A percentile compares a stretch with the other conserved stretches of the same genome.
phyloP scores from a whole-genome alignment of 2,329 filamentous ascomycete genomes.

The Fusarium camptoceras region DNA sequence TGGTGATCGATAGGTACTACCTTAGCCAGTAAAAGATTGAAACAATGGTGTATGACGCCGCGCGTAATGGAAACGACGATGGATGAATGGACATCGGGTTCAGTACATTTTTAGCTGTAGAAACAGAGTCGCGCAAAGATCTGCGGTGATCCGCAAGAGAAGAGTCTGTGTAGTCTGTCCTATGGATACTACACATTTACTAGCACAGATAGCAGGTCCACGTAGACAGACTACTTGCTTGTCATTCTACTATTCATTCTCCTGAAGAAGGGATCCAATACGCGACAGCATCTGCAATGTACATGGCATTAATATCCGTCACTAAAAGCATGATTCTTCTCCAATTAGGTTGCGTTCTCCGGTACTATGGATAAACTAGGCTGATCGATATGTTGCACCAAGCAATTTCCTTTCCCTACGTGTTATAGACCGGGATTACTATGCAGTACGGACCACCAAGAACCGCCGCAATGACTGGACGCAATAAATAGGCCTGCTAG shows the following conservation, averaged over 20 bases:
- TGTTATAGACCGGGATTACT: slow-evolving; percentile 38
- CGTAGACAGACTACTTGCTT: not conserved
- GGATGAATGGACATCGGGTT: not conserved
- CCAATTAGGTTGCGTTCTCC: slow-evolving; percentile 40
- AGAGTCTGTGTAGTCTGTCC: not conserved
- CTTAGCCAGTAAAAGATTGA: slow-evolving; percentile 15
- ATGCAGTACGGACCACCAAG: slow-evolving; percentile 22
- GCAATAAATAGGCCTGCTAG: slow-evolving; percentile 1
- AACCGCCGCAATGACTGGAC: slow-evolving; percentile 15
- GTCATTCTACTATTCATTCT: not conserved
- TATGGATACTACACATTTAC: slow-evolving; percentile 2
- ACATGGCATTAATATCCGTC: slow-evolving; percentile 15
- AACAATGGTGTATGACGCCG: slow-evolving; percentile 30
- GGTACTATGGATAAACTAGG: slow-evolving; percentile 33
- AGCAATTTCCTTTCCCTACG: slow-evolving; percentile 40
- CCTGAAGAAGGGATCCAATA: slow-evolving; percentile 25
- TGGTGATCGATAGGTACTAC: not conserved
- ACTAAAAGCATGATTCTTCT: not conserved
- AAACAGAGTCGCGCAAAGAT: slow-evolving; percentile 1
- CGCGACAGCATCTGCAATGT: slow-evolving; percentile 13
- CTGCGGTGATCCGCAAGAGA: slow-evolving; percentile 5
- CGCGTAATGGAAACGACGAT: slow-evolving; percentile 2
- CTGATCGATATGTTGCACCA: slow-evolving; percentile 43
- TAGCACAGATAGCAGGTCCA: not conserved
- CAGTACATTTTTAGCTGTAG: not conserved